Evolutionary conservation across 2,329 filamentous ascomycete genomes (phyloP), one percentile per base, ranked within the genome.

Genomic region (Didymella keratinophila): DNA sequence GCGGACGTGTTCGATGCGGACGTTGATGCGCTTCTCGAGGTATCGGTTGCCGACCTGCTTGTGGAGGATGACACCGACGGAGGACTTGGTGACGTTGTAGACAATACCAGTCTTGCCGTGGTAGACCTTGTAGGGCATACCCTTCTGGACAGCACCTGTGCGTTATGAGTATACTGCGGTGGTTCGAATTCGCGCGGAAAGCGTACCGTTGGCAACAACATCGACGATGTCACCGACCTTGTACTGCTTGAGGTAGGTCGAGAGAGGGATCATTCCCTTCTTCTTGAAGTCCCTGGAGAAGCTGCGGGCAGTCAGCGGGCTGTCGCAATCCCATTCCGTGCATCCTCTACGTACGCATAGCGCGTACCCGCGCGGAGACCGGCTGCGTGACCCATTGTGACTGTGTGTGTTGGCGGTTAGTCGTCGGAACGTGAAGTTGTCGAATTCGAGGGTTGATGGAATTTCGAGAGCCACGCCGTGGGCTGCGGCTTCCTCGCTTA

Each of bases 11-110:
- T 99, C 95, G 83, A 98, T 84, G 80, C 95, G 92, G 84, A 99
- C 87, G 89, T 97, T 98, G 86, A 99, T 89, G 82, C 95, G 94
- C 93, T 99, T 99, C 91, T 99, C 95, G 81, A 99, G 87, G 89
- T 97, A 99, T 79, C 94, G 91, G 90, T 98, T 95, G 85, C 93
- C 93, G 81, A 99, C 95, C 83, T 96, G 92, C 89, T 97, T 97
- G 91, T 75, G 74, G 84, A 99, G 91, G 85, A 99, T 97, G 82
- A 99, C 91, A 78, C 95, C 95, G 80, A 99, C 93, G 70, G 95
- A 91, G 76, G 88, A 91, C 89, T 97, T 97, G 84, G 94, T 95
- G 77, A 99, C 95, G 87, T 99, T 99, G 91, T 96, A 97, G 84
- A 97, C 85, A 77, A 97, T 91, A 80, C 93, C 93, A 52, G 76